These are phyloP conservation scores for Trametes cingulata DNA, from an alignment of 768 basidiomycete species.

Conservation along the genomic window DNA sequence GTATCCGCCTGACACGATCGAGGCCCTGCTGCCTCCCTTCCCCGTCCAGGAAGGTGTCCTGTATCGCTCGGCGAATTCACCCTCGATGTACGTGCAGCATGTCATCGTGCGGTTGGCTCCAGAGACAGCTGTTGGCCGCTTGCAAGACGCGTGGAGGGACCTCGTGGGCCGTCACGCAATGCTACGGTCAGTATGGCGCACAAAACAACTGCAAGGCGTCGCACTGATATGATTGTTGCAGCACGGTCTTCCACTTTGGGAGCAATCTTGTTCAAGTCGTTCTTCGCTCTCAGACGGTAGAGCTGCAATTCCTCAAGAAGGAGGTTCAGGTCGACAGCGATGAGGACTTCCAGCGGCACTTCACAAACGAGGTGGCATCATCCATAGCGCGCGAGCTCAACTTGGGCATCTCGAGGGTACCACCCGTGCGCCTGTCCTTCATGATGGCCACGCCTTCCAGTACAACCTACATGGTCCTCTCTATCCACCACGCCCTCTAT, in stretches of 20 bases:
- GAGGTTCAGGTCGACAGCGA: constrained; percentile 9
- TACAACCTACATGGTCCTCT: constrained; percentile 25
- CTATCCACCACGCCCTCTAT: constrained; percentile 38
- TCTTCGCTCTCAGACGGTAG: constrained; percentile 18
- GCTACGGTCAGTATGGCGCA: constrained; percentile 25
- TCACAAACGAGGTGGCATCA: constrained; percentile 26
- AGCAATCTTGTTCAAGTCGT: constrained; percentile 32
- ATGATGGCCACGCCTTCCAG: constrained; percentile 21
- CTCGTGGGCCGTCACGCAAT: constrained; percentile 31
- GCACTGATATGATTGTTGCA: constrained; percentile 1
- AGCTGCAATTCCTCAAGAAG: constrained; percentile 25
- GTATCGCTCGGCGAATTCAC: constrained; percentile 39
- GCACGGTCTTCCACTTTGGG: constrained; percentile 36
- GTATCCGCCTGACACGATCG: constrained; percentile 4
- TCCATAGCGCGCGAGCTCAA: constrained; percentile 30
- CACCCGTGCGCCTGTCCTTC: constrained; percentile 20
- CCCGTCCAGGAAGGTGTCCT: constrained; percentile 50
- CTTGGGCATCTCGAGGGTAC: constrained; percentile 11
- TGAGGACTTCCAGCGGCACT: constrained; percentile 21
- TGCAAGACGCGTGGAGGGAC: constrained; percentile 39
- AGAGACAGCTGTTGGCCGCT: constrained; percentile 21
- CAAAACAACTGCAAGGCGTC: not conserved
- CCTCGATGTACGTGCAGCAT: constrained; percentile 47
- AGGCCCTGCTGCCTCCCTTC: constrained; percentile 41
- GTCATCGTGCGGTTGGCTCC: constrained; percentile 36